Evolutionary conservation across 768 basidiomycete genomes (phyloP), one percentile per base, ranked within the genome.

Genomic region (Dictyophora rubrovolvata): DNA sequence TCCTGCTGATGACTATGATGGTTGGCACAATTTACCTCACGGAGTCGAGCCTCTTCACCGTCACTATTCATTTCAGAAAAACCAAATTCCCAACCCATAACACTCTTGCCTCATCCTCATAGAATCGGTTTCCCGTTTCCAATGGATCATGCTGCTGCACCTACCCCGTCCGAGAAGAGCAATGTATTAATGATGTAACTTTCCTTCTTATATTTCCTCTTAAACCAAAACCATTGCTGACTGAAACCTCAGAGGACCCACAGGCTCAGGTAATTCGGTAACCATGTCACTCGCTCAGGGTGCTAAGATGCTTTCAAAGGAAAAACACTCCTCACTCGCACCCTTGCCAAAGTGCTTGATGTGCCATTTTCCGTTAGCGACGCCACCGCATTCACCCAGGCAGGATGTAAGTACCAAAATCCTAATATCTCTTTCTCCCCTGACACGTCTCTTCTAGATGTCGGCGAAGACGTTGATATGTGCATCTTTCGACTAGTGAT

Each of bases 391-490:
- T 91, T 96, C 65, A 98, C 95, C 11, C 90, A 93, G 74, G 89
- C 87, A 61, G 59, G 75, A 22, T 62, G 34, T 28, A n/a, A 22
- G 21, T 23, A 64, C 28, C 18, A 53, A 6, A 22, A 6, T 33
- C 56, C 9, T 20, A 37, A 28, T 7, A 28, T 36, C 52, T 51
- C n/a, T 49, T 20, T 51, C 49, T 35, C 23, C 14, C 14, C 51
- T 53, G 35, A 60, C 16, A 54, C 23, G 1, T 1, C 54, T 34
- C 50, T 54, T 49, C 28, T 63, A 93, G 89, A 96, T 72, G 91
- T 98, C 50, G 94, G 94, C 63, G 95, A 96, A 67, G 95, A 98
- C 67, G 94, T 96, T 8, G 95, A 98, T 62, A 87, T 87, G 77
- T 86, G 89, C 48, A 82, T 97, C 22, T 85, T 92, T 60, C 79